phyloP scores from a whole-genome alignment of 306 rosid genomes.

The Fagus crenata region DNA sequence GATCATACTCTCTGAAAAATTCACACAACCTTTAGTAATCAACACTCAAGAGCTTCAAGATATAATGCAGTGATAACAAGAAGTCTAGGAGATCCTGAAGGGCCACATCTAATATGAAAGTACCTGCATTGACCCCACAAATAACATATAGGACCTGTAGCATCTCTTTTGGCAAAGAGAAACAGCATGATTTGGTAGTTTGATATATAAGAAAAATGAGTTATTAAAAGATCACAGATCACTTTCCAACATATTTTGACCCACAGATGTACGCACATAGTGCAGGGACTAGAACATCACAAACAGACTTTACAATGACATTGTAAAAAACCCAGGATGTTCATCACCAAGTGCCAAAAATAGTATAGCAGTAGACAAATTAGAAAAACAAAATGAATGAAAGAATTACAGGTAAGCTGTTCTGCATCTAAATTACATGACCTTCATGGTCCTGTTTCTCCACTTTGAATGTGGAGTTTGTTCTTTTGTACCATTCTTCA shows the following conservation, averaged over 20 bases:
- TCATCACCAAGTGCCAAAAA: constrained; percentile 1
- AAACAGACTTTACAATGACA: neutral
- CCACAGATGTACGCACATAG: neutral
- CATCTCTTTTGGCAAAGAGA: too few relatives aligned
- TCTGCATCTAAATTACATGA: constrained; percentile 3
- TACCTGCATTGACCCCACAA: too few relatives aligned
- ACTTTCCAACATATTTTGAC: neutral
- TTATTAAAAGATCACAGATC: too few relatives aligned
- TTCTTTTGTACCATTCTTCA: constrained; percentile 9
- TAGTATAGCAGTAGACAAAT: neutral
- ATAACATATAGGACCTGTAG: too few relatives aligned
- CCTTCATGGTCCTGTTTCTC: constrained; percentile 5
- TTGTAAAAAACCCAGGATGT: neutral
- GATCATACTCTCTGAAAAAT: too few relatives aligned
- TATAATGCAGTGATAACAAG: too few relatives aligned
- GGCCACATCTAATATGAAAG: too few relatives aligned
- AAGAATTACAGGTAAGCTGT: constrained; percentile 5
- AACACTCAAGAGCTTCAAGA: too few relatives aligned
- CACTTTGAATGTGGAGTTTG: neutral
- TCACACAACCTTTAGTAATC: too few relatives aligned
- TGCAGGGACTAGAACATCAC: neutral
- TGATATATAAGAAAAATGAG: too few relatives aligned
- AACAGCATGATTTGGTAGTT: too few relatives aligned
- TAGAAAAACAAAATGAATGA: constrained; percentile 5
- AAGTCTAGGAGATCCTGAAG: too few relatives aligned